Conservation (phyloP, 106 monocot species). For the Allium fistulosum region DNA sequence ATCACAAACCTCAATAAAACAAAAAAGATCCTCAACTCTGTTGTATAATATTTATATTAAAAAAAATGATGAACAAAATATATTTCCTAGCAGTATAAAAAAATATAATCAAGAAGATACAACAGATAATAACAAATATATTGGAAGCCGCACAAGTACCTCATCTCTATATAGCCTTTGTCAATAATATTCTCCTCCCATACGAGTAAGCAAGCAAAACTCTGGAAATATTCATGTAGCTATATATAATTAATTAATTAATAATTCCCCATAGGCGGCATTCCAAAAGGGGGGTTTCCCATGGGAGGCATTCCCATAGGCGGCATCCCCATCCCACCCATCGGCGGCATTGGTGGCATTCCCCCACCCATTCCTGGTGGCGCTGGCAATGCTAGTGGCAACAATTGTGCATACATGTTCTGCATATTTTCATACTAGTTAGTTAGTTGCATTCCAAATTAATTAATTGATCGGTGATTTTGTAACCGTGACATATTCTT, state of each 20-base stretch:
- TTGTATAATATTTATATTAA: too few relatives aligned
- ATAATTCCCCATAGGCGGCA: slow-evolving; percentile 72
- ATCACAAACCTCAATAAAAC: too few relatives aligned
- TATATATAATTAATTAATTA: slow-evolving; percentile 6
- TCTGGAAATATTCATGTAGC: too few relatives aligned
- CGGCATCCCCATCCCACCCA: slow-evolving; percentile 77
- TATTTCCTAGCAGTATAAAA: too few relatives aligned
- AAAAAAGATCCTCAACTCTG: too few relatives aligned
- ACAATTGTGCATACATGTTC: slow-evolving; percentile 98
- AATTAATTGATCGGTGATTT: neutral
- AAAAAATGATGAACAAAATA: too few relatives aligned
- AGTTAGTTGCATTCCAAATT: neutral
- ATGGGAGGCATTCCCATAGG: slow-evolving; percentile 79
- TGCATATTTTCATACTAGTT: slow-evolving; percentile 18
- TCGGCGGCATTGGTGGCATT: slow-evolving; percentile 12
- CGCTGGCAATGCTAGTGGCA: slow-evolving; percentile 89
- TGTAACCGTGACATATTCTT: neutral
- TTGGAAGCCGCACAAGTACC: too few relatives aligned
- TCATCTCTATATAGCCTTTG: too few relatives aligned
- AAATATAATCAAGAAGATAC: too few relatives aligned
- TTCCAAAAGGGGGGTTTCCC: slow-evolving; percentile 56
- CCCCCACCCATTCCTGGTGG: slow-evolving; percentile 66
- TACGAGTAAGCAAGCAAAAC: too few relatives aligned
- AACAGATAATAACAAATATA: too few relatives aligned
- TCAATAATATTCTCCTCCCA: too few relatives aligned